These are phyloP conservation scores for Zygoascus hellenicus DNA, from an alignment of 1,139 yeast genomes.

Conservation along the genomic window DNA sequence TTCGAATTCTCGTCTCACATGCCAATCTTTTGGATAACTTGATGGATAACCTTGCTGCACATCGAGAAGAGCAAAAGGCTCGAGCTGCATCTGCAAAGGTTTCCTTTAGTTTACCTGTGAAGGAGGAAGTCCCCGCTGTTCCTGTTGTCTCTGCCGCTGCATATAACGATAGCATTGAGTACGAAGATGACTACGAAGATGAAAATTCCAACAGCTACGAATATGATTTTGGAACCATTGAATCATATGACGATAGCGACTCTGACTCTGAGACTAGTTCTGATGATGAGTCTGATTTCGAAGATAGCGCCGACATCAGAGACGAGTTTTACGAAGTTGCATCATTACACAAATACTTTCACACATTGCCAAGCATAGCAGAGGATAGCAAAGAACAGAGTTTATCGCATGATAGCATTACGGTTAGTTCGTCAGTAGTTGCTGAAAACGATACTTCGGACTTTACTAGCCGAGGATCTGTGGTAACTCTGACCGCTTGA, in stretches of 20 bases:
- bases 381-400: constrained; percentile 19
- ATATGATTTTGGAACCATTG: constrained; percentile 1
- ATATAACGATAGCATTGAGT: constrained; percentile 10
- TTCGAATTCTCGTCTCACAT: constrained; percentile 62
- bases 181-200: constrained; percentile 11
- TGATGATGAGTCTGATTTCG: constrained; percentile 12
- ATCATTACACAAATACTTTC: constrained; percentile 12
- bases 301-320: constrained; percentile 14
- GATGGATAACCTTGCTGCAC: constrained; percentile 42
- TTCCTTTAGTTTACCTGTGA: constrained; percentile 3
- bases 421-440: constrained; percentile 18
- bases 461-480: constrained; percentile 1
- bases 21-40: constrained; percentile 69
- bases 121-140: background rate
- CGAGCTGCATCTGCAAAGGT: constrained; percentile 8
- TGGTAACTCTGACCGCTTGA: background rate
- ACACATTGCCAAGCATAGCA: constrained; percentile 23
- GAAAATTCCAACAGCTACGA: constrained; percentile 11
- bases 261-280: constrained; percentile 14
- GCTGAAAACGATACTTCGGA: constrained; percentile 19
- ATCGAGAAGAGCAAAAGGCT: constrained; percentile 15
- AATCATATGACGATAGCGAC: constrained; percentile 10
- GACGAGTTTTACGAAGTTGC: constrained; percentile 13
- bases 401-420: constrained; percentile 10
- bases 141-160: constrained; percentile 5